phyloP scores from a whole-genome alignment of 768 basidiomycete genomes.

The Polyporus arcularius region DNA sequence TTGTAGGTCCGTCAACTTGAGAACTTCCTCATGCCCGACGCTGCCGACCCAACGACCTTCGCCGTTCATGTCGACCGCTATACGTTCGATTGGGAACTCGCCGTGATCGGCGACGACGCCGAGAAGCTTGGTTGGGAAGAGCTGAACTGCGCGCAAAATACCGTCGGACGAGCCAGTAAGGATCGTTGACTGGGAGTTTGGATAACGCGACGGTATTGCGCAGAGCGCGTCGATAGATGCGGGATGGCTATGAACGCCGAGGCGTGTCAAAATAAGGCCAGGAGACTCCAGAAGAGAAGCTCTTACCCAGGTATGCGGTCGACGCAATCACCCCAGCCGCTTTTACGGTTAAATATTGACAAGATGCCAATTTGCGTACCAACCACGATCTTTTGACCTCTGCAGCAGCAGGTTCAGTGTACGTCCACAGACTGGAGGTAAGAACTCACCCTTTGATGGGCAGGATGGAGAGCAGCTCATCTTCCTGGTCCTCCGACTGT shows the following conservation, averaged over 20 bases:
- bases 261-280: not conserved
- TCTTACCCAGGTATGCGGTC: conserved; percentile 84
- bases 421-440: not conserved
- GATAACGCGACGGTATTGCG: conserved; percentile 61
- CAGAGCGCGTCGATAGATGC: conserved; percentile 89
- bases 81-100: conserved; percentile 88
- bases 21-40: conserved; percentile 84
- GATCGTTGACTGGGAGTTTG: conserved; percentile 63
- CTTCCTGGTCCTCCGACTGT: conserved; percentile 95
- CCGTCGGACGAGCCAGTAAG: conserved; percentile 94
- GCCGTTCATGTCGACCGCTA: conserved; percentile 60
- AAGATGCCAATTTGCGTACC: conserved; percentile 90
- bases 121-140: conserved; percentile 86
- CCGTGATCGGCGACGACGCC: conserved; percentile 92
- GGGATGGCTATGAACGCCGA: conserved; percentile 63
- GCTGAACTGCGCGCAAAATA: conserved; percentile 75
- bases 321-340: conserved; percentile 91
- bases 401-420: conserved; percentile 26
- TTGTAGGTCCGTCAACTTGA: conserved; percentile 84
- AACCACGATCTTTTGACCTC: conserved; percentile 80
- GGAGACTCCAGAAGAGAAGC: conserved; percentile 1
- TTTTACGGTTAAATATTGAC: conserved; percentile 84
- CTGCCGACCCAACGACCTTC: conserved; percentile 88
- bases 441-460: conserved; percentile 73
- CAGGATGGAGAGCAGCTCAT: conserved; percentile 85